phyloP scores from a whole-genome alignment of 306 rosid species.

The Pyrus bretschneideri region DNA sequence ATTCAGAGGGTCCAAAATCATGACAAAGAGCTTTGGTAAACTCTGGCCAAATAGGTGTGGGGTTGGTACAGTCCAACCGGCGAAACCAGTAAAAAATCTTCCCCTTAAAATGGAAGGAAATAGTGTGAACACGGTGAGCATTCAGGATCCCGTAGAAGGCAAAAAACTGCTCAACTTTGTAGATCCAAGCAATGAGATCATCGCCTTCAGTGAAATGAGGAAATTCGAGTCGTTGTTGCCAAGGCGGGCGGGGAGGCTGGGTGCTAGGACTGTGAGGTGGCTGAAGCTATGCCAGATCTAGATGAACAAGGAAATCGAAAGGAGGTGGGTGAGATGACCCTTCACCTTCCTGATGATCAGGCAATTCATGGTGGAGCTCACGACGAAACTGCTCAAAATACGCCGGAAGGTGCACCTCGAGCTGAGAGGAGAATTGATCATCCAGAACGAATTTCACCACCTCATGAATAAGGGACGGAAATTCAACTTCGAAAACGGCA shows the following conservation, averaged over 20 bases:
- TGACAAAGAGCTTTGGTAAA: not conserved
- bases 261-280: fast-evolving
- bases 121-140: not conserved
- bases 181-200: not conserved
- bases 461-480: too few relatives aligned
- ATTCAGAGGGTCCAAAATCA: not conserved
- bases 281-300: too few relatives aligned
- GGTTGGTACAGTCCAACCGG: not conserved
- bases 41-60: not conserved
- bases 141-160: not conserved
- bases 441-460: too few relatives aligned
- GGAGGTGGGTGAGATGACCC: too few relatives aligned
- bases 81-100: not conserved
- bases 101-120: not conserved
- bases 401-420: too few relatives aligned
- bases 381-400: too few relatives aligned
- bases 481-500: too few relatives aligned
- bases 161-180: not conserved
- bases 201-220: fast-evolving
- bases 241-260: too few relatives aligned
- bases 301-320: fast-evolving
- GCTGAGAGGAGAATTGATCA: too few relatives aligned
- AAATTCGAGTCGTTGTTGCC: not conserved
- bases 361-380: too few relatives aligned
- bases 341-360: too few relatives aligned